phyloP scores from a whole-genome alignment of 2,329 filamentous ascomycete species.

The Saccharata proteae region DNA sequence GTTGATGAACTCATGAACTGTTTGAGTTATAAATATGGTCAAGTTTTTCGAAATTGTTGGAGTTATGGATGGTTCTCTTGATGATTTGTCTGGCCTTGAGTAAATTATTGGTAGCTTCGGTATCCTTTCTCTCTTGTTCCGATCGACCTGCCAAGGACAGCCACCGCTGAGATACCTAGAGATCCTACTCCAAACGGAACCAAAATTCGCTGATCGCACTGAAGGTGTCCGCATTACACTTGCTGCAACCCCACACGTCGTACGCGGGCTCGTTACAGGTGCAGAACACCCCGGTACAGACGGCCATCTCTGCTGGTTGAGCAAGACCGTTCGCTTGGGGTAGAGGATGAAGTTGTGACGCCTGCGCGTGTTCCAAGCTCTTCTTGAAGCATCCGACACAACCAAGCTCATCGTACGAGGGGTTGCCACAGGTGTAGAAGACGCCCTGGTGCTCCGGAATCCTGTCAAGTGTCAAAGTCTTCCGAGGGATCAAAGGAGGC shows the following conservation, averaged over 20 bases:
- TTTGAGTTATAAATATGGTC: no score
- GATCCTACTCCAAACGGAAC: no score
- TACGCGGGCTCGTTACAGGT: conserved; percentile 8
- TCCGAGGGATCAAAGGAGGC: no score
- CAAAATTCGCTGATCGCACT: no score
- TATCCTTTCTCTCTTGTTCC: no score
- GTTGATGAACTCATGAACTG: no score
- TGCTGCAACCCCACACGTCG: conserved; percentile 7
- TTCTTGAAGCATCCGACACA: conserved; percentile 7
- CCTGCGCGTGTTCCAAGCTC: conserved; percentile 6
- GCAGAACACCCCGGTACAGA: conserved; percentile 8
- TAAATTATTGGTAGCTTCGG: no score
- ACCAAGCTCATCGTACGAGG: conserved; percentile 8
- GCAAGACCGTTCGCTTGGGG: conserved; percentile 1
- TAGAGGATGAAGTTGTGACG: not conserved
- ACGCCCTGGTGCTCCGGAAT: conserved; percentile 3
- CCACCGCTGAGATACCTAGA: no score
- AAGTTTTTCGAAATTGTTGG: no score
- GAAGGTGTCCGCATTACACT: conserved; percentile 5
- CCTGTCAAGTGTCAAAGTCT: conserved; percentile 1
- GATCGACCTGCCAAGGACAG: no score
- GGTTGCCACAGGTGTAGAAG: conserved; percentile 7
- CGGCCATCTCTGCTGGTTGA: not conserved
- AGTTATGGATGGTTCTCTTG: no score
- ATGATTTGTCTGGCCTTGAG: no score